Base-by-base conservation (phyloP, 2,329 filamentous ascomycete genomes). In the Apiospora marii region DNA sequence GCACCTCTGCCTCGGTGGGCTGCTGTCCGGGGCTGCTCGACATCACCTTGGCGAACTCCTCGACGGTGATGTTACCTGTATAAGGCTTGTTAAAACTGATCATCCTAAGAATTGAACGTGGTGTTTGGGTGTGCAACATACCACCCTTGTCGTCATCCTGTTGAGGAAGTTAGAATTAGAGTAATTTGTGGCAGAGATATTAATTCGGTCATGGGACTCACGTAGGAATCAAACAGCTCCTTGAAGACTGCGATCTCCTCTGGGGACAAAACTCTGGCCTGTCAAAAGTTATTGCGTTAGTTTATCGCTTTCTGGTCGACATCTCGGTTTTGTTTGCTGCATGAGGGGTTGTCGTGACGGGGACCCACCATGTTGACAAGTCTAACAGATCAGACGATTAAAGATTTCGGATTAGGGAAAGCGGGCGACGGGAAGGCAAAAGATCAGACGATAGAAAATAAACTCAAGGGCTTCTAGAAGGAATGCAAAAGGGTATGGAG, bases 21-120 rank as follows among this genome's bases (percentile, higher is more conserved):
- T 74, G 76, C 75, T 76, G 78, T 13, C 79, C 78, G 1, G 76
- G 78, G 74, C 72, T 82, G 76, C 75, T 79, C 53, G 76, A 77
- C 82, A 83, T 82, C 43, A 82, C 82, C 43, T 80, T 79, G 19
- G 80, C 81, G 69, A 83, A 83, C 72, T 84, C 81, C 67, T 83
- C 81, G 8, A 82, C 79, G 6, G 76, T 79, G 69, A 83, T 83
- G 69, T 81, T 82, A 37, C 81, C 81, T 78, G 61, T 19, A 30
- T n/a, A n/a, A n/a, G n/a, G n/a, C n/a, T n/a, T n/a, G n/a, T n/a
- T n/a, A n/a, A n/a, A n/a, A n/a, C n/a, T n/a, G n/a, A n/a, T n/a
- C n/a, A n/a, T n/a, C n/a, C n/a, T n/a, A n/a, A n/a, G n/a, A n/a
- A n/a, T n/a, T n/a, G n/a, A n/a, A n/a, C n/a, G n/a, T n/a, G n/a